Base-by-base conservation (phyloP, 192 early-diverging fungal genomes). In the Entomortierella lignicola region DNA sequence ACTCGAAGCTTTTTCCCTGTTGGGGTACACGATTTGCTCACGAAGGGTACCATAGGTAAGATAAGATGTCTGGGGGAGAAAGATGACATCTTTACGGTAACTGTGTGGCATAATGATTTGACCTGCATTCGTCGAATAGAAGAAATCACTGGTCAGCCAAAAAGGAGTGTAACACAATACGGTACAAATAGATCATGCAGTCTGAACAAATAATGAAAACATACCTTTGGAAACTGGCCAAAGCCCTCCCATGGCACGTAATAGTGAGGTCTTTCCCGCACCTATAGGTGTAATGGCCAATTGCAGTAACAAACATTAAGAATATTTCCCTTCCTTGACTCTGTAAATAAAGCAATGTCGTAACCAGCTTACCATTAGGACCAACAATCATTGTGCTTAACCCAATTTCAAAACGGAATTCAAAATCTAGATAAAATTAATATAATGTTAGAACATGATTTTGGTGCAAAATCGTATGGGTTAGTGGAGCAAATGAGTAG, bases 241-340 rank as follows among this genome's bases (percentile, higher is more conserved):
- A 37, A 98, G 69, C 0, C 92, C 92, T 21, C 91, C 89, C 51
- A 97, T 83, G 8, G 87, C 87, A 7, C 95, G 86, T 23, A 97
- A 59, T 20, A 98, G 47, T 8, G 93, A 93, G 18, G 93, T 92
- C 70, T 98, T 98, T 37, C 96, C 96, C 20, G 80, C 71, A 50
- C 85, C 85, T 86, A 67, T 12, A 47, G n/a, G n/a, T n/a, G n/a
- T n/a, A n/a, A n/a, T n/a, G n/a, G n/a, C n/a, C n/a, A 47, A 31
- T 2, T n/a, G 27, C 20, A 31, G 51, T 51, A 42, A 31, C 4
- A 57, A 27, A 34, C 12, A 42, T 15, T 48, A 15, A 20, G 7
- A 56, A 58, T 20, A 39, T 5, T 3, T 15, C 17, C 56, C 56
- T 23, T 39, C 8, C 39, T 31, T 4, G 5, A 8, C 29, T 58